These are phyloP conservation scores for Hyaloscypha hepaticicola DNA, from an alignment of 495 filamentous ascomycete genomes.

Conservation along the genomic window DNA sequence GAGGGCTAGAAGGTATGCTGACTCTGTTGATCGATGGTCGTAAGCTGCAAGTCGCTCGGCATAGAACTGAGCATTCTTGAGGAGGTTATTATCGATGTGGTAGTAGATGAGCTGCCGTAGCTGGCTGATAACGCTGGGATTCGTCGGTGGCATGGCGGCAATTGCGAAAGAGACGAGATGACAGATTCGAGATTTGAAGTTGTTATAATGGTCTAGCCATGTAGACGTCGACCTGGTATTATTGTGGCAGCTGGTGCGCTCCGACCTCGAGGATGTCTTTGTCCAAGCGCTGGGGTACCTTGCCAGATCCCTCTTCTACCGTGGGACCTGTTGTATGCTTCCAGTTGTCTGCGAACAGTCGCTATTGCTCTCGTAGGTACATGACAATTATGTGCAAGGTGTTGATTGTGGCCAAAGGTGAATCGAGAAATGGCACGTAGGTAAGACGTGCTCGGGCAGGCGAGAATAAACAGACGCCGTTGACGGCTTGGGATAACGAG, in stretches of 20 bases:
- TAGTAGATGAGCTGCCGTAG: constrained; percentile 86
- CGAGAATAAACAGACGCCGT: constrained; percentile 5
- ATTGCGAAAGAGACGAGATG: constrained; percentile 8
- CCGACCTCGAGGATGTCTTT: constrained; percentile 10
- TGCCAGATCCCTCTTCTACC: not conserved
- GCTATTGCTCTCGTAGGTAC: constrained; percentile 15
- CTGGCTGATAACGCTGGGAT: constrained; percentile 61
- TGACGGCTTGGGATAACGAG: constrained; percentile 12
- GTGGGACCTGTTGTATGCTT: not conserved
- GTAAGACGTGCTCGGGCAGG: constrained; percentile 4
- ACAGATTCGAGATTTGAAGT: constrained; percentile 12
- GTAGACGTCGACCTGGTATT: constrained; percentile 10
- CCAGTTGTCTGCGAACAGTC: constrained; percentile 5
- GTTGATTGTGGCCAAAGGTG: not conserved
- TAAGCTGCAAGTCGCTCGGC: constrained; percentile 81
- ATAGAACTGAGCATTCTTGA: constrained; percentile 87
- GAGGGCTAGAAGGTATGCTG: constrained; percentile 76
- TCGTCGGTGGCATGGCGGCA: constrained; percentile 67
- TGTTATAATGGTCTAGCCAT: constrained; percentile 32
- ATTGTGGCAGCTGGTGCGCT: constrained; percentile 13
- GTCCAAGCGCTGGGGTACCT: constrained; percentile 10
- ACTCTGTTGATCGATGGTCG: constrained; percentile 75
- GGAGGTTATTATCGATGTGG: constrained; percentile 86
- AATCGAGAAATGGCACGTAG: not conserved
- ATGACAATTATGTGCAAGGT: constrained; percentile 22